Conservation (phyloP, 1,139 yeast species). For the Zygoascus sp. region DNA sequence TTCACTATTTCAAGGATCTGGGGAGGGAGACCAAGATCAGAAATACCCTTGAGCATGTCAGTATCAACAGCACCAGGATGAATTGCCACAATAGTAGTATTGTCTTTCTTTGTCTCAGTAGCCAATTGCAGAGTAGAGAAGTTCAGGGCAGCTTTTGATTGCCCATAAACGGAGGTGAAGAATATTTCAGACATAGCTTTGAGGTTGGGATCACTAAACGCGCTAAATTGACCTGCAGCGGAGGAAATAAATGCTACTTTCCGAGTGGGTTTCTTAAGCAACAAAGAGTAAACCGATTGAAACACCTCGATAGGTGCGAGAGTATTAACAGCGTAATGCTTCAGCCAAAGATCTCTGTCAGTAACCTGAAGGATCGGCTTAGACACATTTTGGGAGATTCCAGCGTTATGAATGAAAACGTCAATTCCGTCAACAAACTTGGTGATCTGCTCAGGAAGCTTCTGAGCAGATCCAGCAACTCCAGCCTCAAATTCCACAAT, state of each 20-base stretch:
- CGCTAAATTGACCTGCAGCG: slow-evolving; percentile 28
- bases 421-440: slow-evolving; percentile 35
- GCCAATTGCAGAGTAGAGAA: slow-evolving; percentile 27
- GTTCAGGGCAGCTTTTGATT: slow-evolving; percentile 39
- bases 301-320: slow-evolving; percentile 36
- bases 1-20: not conserved
- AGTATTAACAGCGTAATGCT: slow-evolving; percentile 32
- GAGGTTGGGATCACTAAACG: slow-evolving; percentile 14
- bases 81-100: slow-evolving; percentile 28
- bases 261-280: slow-evolving; percentile 22
- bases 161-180: slow-evolving; percentile 31
- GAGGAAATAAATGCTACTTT: slow-evolving; percentile 27
- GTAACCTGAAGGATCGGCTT: slow-evolving; percentile 14
- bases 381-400: slow-evolving; percentile 23
- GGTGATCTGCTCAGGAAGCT: slow-evolving; percentile 23
- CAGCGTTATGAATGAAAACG: slow-evolving; percentile 53
- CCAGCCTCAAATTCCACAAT: slow-evolving; percentile 27
- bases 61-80: slow-evolving; percentile 37
- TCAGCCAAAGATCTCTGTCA: slow-evolving; percentile 29
- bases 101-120: slow-evolving; percentile 26
- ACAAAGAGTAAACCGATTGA: slow-evolving; percentile 20
- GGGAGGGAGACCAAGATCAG: not conserved
- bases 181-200: slow-evolving; percentile 14
- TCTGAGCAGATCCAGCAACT: slow-evolving; percentile 20
- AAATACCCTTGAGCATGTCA: slow-evolving; percentile 29